Percentiles rank a stretch among this genome's conserved stretches.
These are phyloP conservation scores for Cyberlindnera bimundalis DNA, from an alignment of 805 yeast species.

Conservation along the genomic window DNA sequence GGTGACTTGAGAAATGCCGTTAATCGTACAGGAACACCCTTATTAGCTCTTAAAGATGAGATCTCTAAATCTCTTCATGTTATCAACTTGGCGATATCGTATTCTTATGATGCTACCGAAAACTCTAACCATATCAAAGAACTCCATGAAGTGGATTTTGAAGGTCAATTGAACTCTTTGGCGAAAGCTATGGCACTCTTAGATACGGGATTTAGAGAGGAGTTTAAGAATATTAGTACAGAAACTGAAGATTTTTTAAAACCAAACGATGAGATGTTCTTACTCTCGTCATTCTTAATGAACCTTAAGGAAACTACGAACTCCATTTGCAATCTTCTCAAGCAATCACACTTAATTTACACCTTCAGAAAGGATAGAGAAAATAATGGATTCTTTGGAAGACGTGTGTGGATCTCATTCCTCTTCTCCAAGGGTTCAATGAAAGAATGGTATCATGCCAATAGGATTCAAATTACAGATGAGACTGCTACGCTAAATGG, in stretches of 20 bases:
- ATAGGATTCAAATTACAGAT: slow-evolving; percentile 13
- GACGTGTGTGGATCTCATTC: slow-evolving; percentile 43
- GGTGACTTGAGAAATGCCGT: slow-evolving; percentile 33
- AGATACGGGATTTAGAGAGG: slow-evolving; percentile 33
- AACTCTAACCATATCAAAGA: no score
- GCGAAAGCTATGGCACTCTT: slow-evolving; percentile 32
- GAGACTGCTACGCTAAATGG: slow-evolving; percentile 38
- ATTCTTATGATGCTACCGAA: slow-evolving; percentile 44
- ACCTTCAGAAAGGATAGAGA: slow-evolving; percentile 32
- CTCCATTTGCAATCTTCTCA: slow-evolving; percentile 31
- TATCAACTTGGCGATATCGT: slow-evolving; percentile 33
- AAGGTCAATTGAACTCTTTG: slow-evolving; percentile 24
- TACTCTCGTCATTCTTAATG: slow-evolving; percentile 46
- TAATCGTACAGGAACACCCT: slow-evolving; percentile 29
- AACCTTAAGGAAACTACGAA: slow-evolving; percentile 41
- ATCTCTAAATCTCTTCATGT: slow-evolving; percentile 33
- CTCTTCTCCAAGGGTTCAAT: slow-evolving; percentile 33
- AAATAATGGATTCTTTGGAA: slow-evolving; percentile 34
- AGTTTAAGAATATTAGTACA: slow-evolving; percentile 27
- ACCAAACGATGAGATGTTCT: slow-evolving; percentile 48
- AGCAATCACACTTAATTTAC: slow-evolving; percentile 30
- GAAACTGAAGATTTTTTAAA: slow-evolving; percentile 31
- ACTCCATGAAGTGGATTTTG: no score
- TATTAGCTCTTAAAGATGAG: slow-evolving; percentile 32
- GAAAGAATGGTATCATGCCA: slow-evolving; percentile 35